phyloP scores from a whole-genome alignment of 768 basidiomycete species.

The Russula emetica region DNA sequence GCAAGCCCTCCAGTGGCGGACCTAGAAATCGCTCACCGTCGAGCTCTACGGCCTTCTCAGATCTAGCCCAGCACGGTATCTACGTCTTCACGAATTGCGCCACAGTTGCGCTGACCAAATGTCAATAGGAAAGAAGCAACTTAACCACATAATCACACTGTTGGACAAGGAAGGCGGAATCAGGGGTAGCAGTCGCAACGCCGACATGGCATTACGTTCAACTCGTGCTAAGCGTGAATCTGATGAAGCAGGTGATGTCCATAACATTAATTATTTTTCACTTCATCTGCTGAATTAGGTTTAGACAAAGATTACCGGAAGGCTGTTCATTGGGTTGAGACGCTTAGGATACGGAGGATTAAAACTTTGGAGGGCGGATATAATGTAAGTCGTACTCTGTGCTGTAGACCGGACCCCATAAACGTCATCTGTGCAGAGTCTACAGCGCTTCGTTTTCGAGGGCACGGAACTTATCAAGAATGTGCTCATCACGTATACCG shows the following conservation, averaged over 20 bases:
- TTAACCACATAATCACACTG: conserved; percentile 82
- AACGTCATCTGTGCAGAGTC: conserved; percentile 50
- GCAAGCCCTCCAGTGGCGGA: conserved; percentile 61
- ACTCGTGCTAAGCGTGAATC: conserved; percentile 85
- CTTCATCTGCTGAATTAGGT: conserved; percentile 7
- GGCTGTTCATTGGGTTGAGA: conserved; percentile 90
- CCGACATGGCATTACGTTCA: conserved; percentile 64
- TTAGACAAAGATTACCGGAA: conserved; percentile 87
- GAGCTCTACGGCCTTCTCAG: conserved; percentile 75
- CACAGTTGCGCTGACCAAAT: background rate
- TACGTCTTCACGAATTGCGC: conserved; percentile 3
- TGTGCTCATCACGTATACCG: conserved; percentile 67
- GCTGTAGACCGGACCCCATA: background rate
- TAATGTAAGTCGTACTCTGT: conserved; percentile 45
- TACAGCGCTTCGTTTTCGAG: conserved; percentile 77
- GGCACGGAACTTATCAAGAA: conserved; percentile 58
- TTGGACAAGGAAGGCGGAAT: conserved; percentile 66
- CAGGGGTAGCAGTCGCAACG: conserved; percentile 50
- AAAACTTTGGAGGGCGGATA: conserved; percentile 82
- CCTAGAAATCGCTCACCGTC: conserved; percentile 75
- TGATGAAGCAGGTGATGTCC: conserved; percentile 74
- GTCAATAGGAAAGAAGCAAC: conserved; percentile 68
- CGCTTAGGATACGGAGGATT: conserved; percentile 71
- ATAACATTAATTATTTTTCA: background rate
- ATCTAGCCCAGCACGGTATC: conserved; percentile 79